Conservation (phyloP, 176 grass and related monocot species). For the Raddia distichophylla region DNA sequence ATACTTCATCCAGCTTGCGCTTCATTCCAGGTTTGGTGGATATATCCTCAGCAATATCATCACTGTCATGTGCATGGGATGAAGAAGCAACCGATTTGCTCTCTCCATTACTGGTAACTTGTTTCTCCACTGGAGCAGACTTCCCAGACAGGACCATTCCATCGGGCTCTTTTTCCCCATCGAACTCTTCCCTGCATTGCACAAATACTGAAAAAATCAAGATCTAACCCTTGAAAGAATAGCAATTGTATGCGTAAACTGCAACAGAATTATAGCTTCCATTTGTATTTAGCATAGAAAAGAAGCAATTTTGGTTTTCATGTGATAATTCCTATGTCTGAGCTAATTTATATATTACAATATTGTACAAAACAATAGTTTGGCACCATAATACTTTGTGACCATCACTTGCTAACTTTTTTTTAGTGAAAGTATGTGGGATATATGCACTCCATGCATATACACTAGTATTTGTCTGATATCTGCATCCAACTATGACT, state of each 20-base stretch:
- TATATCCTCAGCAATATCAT: conserved; percentile 23
- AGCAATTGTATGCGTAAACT: not conserved
- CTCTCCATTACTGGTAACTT: conserved; percentile 64
- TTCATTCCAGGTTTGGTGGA: conserved; percentile 55
- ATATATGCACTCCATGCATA: not conserved
- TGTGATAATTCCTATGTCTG: not conserved
- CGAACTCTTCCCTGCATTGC: conserved; percentile 85
- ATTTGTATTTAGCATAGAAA: not conserved
- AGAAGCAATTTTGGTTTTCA: not conserved
- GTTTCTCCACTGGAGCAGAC: conserved; percentile 59
- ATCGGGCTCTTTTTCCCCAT: conserved; percentile 87
- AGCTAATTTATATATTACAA: not conserved
- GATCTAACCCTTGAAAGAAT: conserved; percentile 14
- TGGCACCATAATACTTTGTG: not conserved
- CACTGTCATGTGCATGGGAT: conserved; percentile 29
- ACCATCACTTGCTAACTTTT: conserved; percentile 16
- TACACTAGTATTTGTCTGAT: not conserved
- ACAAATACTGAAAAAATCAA: conserved; percentile 23
- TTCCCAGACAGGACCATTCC: conserved; percentile 89
- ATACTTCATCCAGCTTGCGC: conserved; percentile 78
- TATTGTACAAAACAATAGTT: conserved; percentile 14
- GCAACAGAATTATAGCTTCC: conserved; percentile 6
- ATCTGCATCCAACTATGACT: not conserved
- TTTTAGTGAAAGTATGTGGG: not conserved
- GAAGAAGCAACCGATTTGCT: conserved; percentile 45